Conservation (phyloP, 768 basidiomycete species). For the Boletus fagicola region DNA sequence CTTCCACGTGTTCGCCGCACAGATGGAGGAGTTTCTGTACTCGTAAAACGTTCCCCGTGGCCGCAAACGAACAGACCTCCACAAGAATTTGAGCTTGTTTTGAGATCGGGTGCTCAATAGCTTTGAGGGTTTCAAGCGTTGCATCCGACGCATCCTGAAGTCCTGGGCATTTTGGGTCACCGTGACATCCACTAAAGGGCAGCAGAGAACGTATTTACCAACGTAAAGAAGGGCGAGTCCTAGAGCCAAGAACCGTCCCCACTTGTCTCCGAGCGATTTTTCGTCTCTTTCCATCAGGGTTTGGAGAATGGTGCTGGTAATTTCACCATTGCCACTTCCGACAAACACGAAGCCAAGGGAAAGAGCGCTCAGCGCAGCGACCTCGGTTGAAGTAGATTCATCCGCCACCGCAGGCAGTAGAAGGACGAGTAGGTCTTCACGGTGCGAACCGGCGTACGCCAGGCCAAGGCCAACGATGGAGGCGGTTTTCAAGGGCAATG, state of each 20-base stretch:
- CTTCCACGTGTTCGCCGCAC: slow-evolving; percentile 87
- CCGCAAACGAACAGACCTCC: slow-evolving; percentile 91
- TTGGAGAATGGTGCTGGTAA: slow-evolving; percentile 85
- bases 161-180: slow-evolving; percentile 46
- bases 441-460: slow-evolving; percentile 91
- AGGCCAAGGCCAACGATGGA: slow-evolving; percentile 92
- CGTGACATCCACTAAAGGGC: not conserved
- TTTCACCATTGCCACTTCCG: slow-evolving; percentile 92
- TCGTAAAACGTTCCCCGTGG: slow-evolving; percentile 92
- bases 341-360: slow-evolving; percentile 95
- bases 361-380: slow-evolving; percentile 80
- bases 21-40: slow-evolving; percentile 90
- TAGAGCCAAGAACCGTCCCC: slow-evolving; percentile 87
- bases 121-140: slow-evolving; percentile 89
- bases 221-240: slow-evolving; percentile 90
- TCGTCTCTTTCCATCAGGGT: slow-evolving; percentile 84
- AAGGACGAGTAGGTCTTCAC: slow-evolving; percentile 75
- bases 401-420: slow-evolving; percentile 85
- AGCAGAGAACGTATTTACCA: slow-evolving; percentile 47
- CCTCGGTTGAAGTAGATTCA: slow-evolving; percentile 82
- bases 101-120: slow-evolving; percentile 89
- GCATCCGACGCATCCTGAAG: slow-evolving; percentile 92
- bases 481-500: slow-evolving; percentile 76
- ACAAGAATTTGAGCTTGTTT: slow-evolving; percentile 90
- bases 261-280: slow-evolving; percentile 83